Evolutionary conservation across 2,329 filamentous ascomycete species (phyloP).

Genomic region (Chrysoporthe austroafricana): DNA sequence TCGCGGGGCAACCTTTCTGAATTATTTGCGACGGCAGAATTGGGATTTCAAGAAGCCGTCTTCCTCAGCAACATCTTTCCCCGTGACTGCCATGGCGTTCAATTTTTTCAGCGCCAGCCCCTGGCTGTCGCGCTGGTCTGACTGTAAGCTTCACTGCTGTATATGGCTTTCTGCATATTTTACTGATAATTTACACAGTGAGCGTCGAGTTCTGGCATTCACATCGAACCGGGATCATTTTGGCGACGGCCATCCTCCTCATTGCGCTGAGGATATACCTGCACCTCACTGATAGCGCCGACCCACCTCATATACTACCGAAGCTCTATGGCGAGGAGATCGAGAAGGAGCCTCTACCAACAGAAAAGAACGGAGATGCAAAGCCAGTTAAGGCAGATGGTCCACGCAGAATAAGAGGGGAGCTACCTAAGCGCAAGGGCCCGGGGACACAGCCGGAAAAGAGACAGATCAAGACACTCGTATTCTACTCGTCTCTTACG

Average conservation of each 20-base stretch:
- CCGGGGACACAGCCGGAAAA: slow-evolving; percentile 36
- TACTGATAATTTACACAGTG: slow-evolving; percentile 24
- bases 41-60: not conserved
- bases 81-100: slow-evolving; percentile 19
- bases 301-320: slow-evolving; percentile 43
- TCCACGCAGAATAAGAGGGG: slow-evolving; percentile 52
- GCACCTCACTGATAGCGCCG: slow-evolving; percentile 40
- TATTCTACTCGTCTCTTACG: slow-evolving; percentile 91
- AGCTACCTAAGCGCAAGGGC: slow-evolving; percentile 41
- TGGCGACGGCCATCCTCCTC: slow-evolving; percentile 44
- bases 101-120: slow-evolving; percentile 16
- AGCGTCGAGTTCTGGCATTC: slow-evolving; percentile 50
- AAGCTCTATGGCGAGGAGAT: slow-evolving; percentile 37
- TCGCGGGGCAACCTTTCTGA: slow-evolving; percentile 20
- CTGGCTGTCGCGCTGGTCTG: slow-evolving; percentile 20
- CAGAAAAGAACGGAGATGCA: slow-evolving; percentile 33
- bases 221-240: slow-evolving; percentile 49
- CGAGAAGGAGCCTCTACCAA: slow-evolving; percentile 19
- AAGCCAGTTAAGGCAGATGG: slow-evolving; percentile 43
- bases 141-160: slow-evolving; percentile 16
- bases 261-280: slow-evolving; percentile 48
- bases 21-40: slow-evolving; percentile 15
- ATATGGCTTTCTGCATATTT: too few species aligned
- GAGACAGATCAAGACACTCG: slow-evolving; percentile 66
- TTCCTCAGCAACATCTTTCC: slow-evolving; percentile 2